Percentiles rank a stretch among this genome's conserved stretches.
Conservation (phyloP, 345 rosid species). For the Corymbia maculata region DNA sequence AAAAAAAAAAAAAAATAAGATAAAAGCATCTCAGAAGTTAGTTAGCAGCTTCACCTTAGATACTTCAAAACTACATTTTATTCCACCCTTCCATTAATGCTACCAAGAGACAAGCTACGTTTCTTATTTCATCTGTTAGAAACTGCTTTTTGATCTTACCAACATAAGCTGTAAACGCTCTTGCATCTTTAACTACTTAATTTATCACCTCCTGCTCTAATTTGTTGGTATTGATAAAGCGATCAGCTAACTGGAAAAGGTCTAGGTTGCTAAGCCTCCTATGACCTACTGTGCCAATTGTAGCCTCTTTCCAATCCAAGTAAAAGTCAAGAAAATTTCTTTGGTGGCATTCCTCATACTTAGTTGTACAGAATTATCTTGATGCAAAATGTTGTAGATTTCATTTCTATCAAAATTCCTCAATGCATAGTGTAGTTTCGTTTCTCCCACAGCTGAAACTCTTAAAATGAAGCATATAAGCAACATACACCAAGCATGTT, state of each 20-base stretch:
- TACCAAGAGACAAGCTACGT: not conserved
- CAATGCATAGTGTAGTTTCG: not conserved
- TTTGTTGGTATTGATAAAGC: not conserved
- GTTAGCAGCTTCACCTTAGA: not conserved
- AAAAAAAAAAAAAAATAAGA: not conserved
- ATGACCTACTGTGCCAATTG: not conserved
- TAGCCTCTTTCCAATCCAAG: not conserved
- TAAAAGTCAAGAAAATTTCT: not conserved
- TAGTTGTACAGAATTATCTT: not conserved
- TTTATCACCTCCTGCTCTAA: not conserved
- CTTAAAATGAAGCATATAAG: not conserved
- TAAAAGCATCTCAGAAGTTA: not conserved
- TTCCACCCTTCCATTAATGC: not conserved
- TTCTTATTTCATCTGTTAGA: not conserved
- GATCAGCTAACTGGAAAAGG: not conserved
- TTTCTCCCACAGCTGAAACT: not conserved
- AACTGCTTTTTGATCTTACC: not conserved
- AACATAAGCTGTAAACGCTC: not conserved
- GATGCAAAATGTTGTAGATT: not conserved
- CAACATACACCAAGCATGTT: not conserved
- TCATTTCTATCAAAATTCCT: not conserved
- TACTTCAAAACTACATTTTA: not conserved
- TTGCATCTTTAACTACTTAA: not conserved
- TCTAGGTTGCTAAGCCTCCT: not conserved
- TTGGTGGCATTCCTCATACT: not conserved